phyloP scores from a whole-genome alignment of 1,284 basidiomycete genomes.

The Microbotryomycetes sp. region DNA sequence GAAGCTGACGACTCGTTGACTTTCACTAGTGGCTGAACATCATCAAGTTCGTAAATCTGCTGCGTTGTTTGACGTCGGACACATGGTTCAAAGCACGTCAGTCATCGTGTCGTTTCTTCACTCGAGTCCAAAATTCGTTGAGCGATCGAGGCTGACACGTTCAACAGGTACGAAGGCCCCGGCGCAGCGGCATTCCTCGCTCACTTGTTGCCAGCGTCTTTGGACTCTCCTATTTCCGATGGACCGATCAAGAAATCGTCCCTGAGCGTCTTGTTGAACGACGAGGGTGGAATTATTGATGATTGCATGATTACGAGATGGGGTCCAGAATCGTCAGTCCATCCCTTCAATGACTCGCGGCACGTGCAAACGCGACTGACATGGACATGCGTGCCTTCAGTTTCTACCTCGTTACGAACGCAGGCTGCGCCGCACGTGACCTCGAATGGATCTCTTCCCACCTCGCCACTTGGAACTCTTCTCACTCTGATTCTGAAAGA shows the following conservation, averaged over 20 bases:
- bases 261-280: slow-evolving; percentile 75
- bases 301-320: slow-evolving; percentile 55
- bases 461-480: slow-evolving; percentile 65
- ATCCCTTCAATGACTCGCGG: not conserved
- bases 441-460: slow-evolving; percentile 65
- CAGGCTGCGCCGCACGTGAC: slow-evolving; percentile 74
- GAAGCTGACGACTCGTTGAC: too few relatives aligned
- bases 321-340: slow-evolving; percentile 37
- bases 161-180: slow-evolving; percentile 38
- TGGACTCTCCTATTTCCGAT: slow-evolving; percentile 77
- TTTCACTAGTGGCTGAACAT: slow-evolving; percentile 84
- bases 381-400: slow-evolving; percentile 44
- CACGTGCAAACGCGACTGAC: not conserved
- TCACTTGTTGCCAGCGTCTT: slow-evolving; percentile 54
- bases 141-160: too few relatives aligned
- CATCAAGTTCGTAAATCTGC: slow-evolving; percentile 75
- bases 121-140: too few relatives aligned
- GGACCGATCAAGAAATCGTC: slow-evolving; percentile 53
- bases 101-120: not conserved
- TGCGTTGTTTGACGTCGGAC: slow-evolving; percentile 94
- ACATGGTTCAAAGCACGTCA: slow-evolving; percentile 61
- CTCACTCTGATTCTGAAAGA: slow-evolving; percentile 48
- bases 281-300: slow-evolving; percentile 88
- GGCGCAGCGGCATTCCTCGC: slow-evolving; percentile 42
- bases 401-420: slow-evolving; percentile 96